Percentiles rank a stretch among this genome's conserved stretches.
Evolutionary conservation across 1,139 yeast species (phyloP).

Genomic region (Protomyces gravidus): DNA sequence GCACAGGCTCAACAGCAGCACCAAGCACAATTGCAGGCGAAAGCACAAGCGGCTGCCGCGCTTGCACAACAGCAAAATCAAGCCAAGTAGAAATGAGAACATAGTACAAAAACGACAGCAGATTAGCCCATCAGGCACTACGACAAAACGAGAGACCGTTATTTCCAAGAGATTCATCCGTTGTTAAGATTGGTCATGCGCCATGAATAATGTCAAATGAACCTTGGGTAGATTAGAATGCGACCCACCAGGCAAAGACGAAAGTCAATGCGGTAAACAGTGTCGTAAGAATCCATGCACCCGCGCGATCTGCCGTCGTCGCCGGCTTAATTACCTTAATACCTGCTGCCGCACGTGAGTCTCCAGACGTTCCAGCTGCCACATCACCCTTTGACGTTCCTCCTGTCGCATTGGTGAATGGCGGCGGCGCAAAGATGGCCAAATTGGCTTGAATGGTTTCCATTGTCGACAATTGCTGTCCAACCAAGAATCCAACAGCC

Average conservation of each 20-base stretch:
- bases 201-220: too few species aligned
- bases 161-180: too few species aligned
- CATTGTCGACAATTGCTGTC: conserved; percentile 73
- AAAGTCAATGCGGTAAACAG: conserved; percentile 7
- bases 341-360: conserved; percentile 36
- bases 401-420: conserved; percentile 47
- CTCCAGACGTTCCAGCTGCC: conserved; percentile 39
- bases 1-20: neutral
- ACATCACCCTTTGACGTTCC: conserved; percentile 46
- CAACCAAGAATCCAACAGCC: conserved; percentile 50
- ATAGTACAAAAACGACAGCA: too few species aligned
- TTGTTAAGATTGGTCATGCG: too few species aligned
- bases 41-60: neutral
- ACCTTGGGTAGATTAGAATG: neutral
- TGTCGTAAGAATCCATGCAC: conserved; percentile 21
- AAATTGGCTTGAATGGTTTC: conserved; percentile 57
- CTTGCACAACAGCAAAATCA: neutral
- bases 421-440: conserved; percentile 43
- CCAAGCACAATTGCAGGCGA: neutral
- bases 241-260: conserved; percentile 28
- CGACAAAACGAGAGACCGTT: too few species aligned
- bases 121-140: too few species aligned
- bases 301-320: conserved; percentile 26
- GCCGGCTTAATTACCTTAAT: conserved; percentile 20
- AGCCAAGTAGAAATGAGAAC: too few species aligned